Conservation (phyloP, 768 basidiomycete genomes). For the Hygrocybe punicea region DNA sequence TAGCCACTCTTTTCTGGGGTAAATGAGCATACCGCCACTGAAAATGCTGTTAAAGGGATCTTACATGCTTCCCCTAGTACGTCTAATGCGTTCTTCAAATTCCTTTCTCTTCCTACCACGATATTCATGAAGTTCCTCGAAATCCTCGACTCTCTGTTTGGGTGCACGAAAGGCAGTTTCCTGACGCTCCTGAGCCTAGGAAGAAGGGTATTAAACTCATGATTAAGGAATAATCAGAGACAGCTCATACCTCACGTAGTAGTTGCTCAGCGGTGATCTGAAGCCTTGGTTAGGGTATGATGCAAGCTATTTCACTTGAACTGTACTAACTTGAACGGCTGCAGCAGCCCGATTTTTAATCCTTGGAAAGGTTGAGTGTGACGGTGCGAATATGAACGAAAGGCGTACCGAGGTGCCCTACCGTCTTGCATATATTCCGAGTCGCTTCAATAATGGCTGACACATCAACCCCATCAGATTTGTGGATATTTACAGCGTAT, state of each 20-base stretch:
- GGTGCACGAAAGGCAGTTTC: slow-evolving; percentile 90
- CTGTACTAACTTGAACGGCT: slow-evolving; percentile 69
- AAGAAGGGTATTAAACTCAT: not conserved
- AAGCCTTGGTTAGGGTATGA: not conserved
- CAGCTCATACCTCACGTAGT: slow-evolving; percentile 73
- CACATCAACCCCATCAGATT: too few species aligned
- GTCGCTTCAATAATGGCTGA: too few species aligned
- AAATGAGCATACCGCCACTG: slow-evolving; percentile 6
- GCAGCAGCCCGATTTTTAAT: slow-evolving; percentile 97
- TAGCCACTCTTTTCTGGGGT: slow-evolving; percentile 74
- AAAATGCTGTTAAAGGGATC: slow-evolving; percentile 29
- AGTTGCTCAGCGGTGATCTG: slow-evolving; percentile 99
- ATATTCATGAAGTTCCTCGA: slow-evolving; percentile 89
- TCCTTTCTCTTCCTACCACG: slow-evolving; percentile 89
- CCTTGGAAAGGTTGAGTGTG: slow-evolving; percentile 25
- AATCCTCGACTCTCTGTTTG: slow-evolving; percentile 93
- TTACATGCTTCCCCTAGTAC: slow-evolving; percentile 77
- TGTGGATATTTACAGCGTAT: too few species aligned
- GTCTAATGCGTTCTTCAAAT: slow-evolving; percentile 84
- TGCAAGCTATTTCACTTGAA: slow-evolving; percentile 11
- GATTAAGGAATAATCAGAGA: not conserved
- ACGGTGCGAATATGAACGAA: not conserved
- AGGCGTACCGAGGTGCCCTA: slow-evolving; percentile 63
- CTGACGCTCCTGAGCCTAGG: slow-evolving; percentile 93
- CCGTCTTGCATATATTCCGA: slow-evolving; percentile 88